Evolutionary conservation across 2,329 filamentous ascomycete species (phyloP).

Genomic region (Cytospora piceae): DNA sequence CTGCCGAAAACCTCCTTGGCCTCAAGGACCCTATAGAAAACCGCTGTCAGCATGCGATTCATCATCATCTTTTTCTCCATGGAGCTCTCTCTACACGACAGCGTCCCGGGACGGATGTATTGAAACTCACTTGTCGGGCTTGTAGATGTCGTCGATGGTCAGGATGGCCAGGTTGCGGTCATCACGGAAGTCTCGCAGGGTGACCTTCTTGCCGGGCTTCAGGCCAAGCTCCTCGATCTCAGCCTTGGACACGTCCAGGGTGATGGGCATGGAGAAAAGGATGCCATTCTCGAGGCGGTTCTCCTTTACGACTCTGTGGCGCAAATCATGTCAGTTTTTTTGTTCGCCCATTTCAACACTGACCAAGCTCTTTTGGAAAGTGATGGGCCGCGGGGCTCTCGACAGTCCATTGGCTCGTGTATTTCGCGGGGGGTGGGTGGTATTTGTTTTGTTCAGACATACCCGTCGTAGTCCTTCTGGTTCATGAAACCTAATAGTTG

Average conservation of each 20-base stretch:
- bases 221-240: slow-evolving; percentile 75
- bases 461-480: slow-evolving; percentile 96
- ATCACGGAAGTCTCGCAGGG: slow-evolving; percentile 93
- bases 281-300: slow-evolving; percentile 85
- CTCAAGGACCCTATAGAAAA: slow-evolving; percentile 71
- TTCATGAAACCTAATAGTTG: slow-evolving; percentile 81
- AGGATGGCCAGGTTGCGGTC: slow-evolving; percentile 95
- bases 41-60: slow-evolving; percentile 2
- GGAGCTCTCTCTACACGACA: background rate
- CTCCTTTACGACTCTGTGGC: slow-evolving; percentile 78
- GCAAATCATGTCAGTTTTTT: slow-evolving; percentile 10
- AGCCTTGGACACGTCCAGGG: slow-evolving; percentile 78
- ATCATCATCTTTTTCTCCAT: no score
- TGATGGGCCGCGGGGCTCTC: background rate
- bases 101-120: background rate
- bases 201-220: slow-evolving; percentile 79
- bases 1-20: slow-evolving; percentile 94
- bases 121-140: slow-evolving; percentile 81
- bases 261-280: slow-evolving; percentile 97
- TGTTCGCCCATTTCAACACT: background rate
- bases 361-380: background rate
- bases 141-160: slow-evolving; percentile 94
- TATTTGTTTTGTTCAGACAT: slow-evolving; percentile 41
- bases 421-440: background rate
- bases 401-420: background rate